Conservation (phyloP, 1,284 basidiomycete genomes). For the Naganishia sp. region DNA sequence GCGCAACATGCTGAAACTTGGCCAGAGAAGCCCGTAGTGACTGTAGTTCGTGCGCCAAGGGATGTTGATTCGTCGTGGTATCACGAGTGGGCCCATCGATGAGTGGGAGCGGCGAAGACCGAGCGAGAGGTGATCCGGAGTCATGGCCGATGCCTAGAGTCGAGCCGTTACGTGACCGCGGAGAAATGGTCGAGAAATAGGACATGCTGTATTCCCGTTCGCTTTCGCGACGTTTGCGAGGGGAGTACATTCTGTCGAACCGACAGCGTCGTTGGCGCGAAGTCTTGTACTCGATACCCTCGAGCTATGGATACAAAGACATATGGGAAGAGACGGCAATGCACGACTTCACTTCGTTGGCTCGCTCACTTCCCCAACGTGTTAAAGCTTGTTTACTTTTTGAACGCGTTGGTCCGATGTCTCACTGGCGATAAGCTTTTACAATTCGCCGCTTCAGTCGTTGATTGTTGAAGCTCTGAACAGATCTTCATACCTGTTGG, state of each 20-base stretch:
- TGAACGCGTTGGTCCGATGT: neutral
- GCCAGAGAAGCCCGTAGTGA: slow-evolving; percentile 65
- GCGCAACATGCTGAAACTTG: slow-evolving; percentile 60
- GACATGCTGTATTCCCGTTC: slow-evolving; percentile 3
- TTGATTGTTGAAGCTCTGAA: no score
- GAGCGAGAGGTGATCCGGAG: neutral
- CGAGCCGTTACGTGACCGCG: slow-evolving; percentile 12
- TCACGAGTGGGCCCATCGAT: neutral
- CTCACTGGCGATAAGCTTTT: no score
- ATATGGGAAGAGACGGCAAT: no score
- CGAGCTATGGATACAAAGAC: no score
- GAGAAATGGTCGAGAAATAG: slow-evolving; percentile 21
- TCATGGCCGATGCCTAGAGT: neutral
- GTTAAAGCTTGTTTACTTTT: slow-evolving; percentile 1
- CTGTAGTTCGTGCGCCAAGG: slow-evolving; percentile 65
- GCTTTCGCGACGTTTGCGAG: slow-evolving; percentile 13
- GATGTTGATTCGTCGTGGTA: slow-evolving; percentile 54
- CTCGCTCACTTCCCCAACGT: neutral
- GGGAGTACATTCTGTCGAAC: neutral
- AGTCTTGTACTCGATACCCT: no score
- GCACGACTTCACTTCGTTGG: neutral
- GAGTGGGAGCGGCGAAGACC: slow-evolving; percentile 4
- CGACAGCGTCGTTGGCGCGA: no score
- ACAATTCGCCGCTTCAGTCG: no score
- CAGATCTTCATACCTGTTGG: no score